Evolutionary conservation across 805 yeast species (phyloP), one percentile per base, ranked within the genome.

Genomic region (Nakazawaea pomicola): DNA sequence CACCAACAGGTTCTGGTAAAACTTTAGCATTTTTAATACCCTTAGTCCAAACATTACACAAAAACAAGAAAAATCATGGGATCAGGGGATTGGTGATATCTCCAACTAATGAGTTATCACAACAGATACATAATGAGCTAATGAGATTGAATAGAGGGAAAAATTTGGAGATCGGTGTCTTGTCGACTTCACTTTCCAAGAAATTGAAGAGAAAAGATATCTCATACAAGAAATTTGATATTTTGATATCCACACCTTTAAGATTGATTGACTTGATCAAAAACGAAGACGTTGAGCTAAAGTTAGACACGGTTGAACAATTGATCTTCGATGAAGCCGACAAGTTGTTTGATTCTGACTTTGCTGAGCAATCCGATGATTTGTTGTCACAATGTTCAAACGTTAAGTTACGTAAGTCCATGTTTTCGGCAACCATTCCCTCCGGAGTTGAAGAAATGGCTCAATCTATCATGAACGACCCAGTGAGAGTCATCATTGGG

Each of bases 1-100:
- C 98, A 0, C 98, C 98, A 35, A 93, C 99, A 1, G 99, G 99
- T 52, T 88, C 97, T 4, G 99, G 99, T 69, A 93, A 93, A 58
- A 93, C 99, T 0, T 67, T 93, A 36, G 95, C 97, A 23, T 93
- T 84, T 56, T 65, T 86, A 43, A 76, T 89, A 14, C 99, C 99
- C 4, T 52, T 91, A 51, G 61, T 93, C 16, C 93, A 86, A 50
- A 54, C 61, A 35, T 29, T 67, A 14, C 44, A 53, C 21, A 34
- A 41, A 11, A 49, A 50, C 15, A 51, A 59, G 18, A 62, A 66
- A 36, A 60, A 62, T 42, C 59, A 66, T 44, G 85, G 84, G 1
- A 67, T 86, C 8, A 70, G 83, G 49, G 95, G 95, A 0, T 64
- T 93, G 38, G 76, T 93, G 7, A 75, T 93, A 9, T 80, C 97